Evolutionary conservation across 1,284 basidiomycete species (phyloP), one percentile per base, ranked within the genome.

Genomic region (Flammula alnicola): DNA sequence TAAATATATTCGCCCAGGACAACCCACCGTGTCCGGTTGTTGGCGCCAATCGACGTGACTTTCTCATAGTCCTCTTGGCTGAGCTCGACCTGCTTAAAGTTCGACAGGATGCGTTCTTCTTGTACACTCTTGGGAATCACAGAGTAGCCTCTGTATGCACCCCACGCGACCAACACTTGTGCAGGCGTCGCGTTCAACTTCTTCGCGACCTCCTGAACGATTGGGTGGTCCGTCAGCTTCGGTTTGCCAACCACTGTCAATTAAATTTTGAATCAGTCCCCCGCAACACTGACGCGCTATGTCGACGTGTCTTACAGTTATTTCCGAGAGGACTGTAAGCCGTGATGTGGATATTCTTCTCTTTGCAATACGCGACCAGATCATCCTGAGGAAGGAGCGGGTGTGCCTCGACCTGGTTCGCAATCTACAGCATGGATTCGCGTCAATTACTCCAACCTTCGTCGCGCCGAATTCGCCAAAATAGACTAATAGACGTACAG

Each of bases 281-380:
- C 25, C 49, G 20, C 43, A 42, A 20, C 30, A n/a, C 36, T 12
- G 14, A 23, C 31, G 22, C 26, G 16, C n/a, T 23, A 35, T 8
- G 16, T 23, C 4, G 11, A 32, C 9, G 3, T 23, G 46, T 65
- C 75, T 63, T 65, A 83, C 83, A 63, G 67, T 86, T 88, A 71
- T 92, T 90, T 12, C 93, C 93, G 1, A 95, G 78, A 8, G 92
- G 91, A 51, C 84, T 88, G 74, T 93, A 95, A 0, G 92, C 91
- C 9, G 91, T 92, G 56, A 94, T 71, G 56, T 88, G 79, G 61
- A 95, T 94, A 56, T 78, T 78, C 65, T 92, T 83, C 52, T 81
- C 70, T 60, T 86, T 82, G 74, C 83, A 85, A 72, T 79, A 89
- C 16, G 74, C 75, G 39, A 87, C 74, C 41, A 91, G 79, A 11